Base-by-base conservation (phyloP, 345 rosid genomes). In the Noccaea caerulescens region DNA sequence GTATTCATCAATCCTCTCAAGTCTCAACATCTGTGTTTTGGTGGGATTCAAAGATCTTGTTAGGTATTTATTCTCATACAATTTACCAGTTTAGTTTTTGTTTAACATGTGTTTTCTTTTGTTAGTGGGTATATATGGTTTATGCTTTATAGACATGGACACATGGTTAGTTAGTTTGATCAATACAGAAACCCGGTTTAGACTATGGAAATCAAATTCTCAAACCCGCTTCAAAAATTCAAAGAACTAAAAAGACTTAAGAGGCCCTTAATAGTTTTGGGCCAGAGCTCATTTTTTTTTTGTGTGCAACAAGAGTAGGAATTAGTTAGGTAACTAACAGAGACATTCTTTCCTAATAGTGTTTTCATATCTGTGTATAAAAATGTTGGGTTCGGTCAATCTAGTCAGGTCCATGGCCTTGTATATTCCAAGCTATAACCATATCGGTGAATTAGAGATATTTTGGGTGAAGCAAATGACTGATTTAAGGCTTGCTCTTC, bases 21-120 rank as follows among this genome's bases (percentile, higher is more conserved):
- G 23, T 66, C 37, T 47, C 18, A 57, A 38, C 66, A 56, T 64
- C 2, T 46, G 12, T 72, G 37, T 47, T 47, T 45, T 37, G 16
- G 70, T 45, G 34, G 38, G 70, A 72, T 45, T 63, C 57, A 63
- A 45, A 64, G 57, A 32, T 38, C 51, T 56, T 72, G 49, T 47
- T 57, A 47, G 66, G 33, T 9, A 2, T 44, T 33, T 45, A n/a
- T 44, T 23, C 11, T 63, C 57, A 55, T 45, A 63, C 6, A 33
- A 5, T 13, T 44, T 55, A 58, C 58, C 65, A 20, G 12, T 8
- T 42, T 71, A 52, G 68, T 32, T 71, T 60, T 27, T 50, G 25
- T 25, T 67, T 9, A 34, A 63, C 16, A 20, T 49, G 4, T 18
- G 58, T 12, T 47, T 63, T 27, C 39, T 9, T 27, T 42, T 59